Evolutionary conservation across 371 early-diverging fungal species (phyloP), one percentile per base, ranked within the genome.

Genomic region (Batkoa obscura): DNA sequence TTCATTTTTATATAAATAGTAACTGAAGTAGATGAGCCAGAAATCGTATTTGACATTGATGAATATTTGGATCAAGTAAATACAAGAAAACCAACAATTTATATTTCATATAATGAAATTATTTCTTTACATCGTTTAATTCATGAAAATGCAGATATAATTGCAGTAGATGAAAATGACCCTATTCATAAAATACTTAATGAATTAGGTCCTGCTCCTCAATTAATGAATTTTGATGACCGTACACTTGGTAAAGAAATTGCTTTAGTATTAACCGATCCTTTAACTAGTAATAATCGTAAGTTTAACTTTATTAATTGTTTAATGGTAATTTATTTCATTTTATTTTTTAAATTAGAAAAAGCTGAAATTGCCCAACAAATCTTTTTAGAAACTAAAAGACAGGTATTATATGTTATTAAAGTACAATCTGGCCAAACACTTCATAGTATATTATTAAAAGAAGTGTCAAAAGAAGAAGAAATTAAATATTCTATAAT

Each of bases 301-400:
- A n/a, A n/a, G n/a, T n/a, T n/a, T n/a, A n/a, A n/a, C n/a, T n/a
- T n/a, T n/a, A n/a, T n/a, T n/a, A n/a, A n/a, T n/a, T n/a, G n/a
- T n/a, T n/a, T n/a, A n/a, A n/a, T n/a, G n/a, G n/a, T n/a, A n/a
- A n/a, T n/a, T n/a, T n/a, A n/a, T n/a, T n/a, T n/a, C n/a, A n/a
- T n/a, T n/a, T n/a, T n/a, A n/a, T n/a, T n/a, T n/a, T n/a, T n/a
- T n/a, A n/a, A n/a, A n/a, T n/a, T n/a, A n/a, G 74, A 80, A 56
- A 86, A 86, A 52, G 72, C 73, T 3, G 75, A 74, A 49, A 75
- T 73, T 15, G 62, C 79, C 36, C 78, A 83, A 50, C 79, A 83
- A n/a, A 67, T 94, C 32, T 74, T 90, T 45, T 72, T 80, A 13
- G 91, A 93, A 61, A 86, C 95, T 30, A 98, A 96, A 68, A 82